phyloP scores from a whole-genome alignment of 2,329 filamentous ascomycete genomes.

The Apiospora phragmitis region DNA sequence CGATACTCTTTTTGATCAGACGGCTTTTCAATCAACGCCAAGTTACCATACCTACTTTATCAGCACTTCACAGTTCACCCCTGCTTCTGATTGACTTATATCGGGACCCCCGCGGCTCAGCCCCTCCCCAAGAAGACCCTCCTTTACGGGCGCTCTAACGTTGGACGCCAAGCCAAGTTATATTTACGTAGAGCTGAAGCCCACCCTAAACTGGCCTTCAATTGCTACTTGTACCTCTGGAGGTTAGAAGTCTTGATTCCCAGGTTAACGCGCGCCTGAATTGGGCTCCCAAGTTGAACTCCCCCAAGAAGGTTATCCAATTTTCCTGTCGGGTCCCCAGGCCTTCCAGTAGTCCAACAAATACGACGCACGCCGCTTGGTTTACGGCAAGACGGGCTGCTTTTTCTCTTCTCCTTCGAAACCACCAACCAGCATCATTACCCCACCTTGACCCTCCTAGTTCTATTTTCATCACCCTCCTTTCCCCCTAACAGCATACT shows the following conservation, averaged over 20 bases:
- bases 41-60: neutral
- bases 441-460: constrained; percentile 10
- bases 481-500: neutral
- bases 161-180: constrained; percentile 2
- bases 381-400: neutral
- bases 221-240: neutral
- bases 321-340: neutral
- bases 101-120: constrained; percentile 7
- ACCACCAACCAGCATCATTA: constrained; percentile 6
- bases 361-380: neutral
- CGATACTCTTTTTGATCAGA: neutral
- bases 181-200: constrained; percentile 6
- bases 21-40: neutral
- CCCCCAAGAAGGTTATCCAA: neutral
- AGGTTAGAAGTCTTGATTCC: neutral
- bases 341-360: neutral
- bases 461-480: neutral
- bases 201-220: neutral
- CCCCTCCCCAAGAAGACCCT: constrained; percentile 1
- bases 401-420: neutral
- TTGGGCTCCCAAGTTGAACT: neutral
- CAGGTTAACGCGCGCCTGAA: neutral
- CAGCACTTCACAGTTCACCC: neutral
- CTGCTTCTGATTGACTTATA: neutral
- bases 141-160: neutral